Evolutionary conservation across 2,329 filamentous ascomycete species (phyloP), one percentile per base, ranked within the genome.

Genomic region (Beauveria sp.): DNA sequence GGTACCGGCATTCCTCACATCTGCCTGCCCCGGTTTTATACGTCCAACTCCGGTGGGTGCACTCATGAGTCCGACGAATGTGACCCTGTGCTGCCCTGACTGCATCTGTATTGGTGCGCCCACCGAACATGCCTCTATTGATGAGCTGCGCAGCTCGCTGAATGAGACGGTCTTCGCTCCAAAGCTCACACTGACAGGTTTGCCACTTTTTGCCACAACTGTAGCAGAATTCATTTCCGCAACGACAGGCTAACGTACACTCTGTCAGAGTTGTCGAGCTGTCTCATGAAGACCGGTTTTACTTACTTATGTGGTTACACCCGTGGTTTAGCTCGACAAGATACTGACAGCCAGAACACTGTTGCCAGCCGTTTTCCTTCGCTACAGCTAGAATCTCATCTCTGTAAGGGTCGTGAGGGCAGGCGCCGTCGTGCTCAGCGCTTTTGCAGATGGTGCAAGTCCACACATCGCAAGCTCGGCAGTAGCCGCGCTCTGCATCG

Each of bases 231-330:
- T 80, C 38, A 0, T 71, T 67, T 0, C 72, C 67, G 45, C 80
- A 83, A 6, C 56, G 71, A 52, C 79, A 83, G 0, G 75, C 80
- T 72, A 12, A 42, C 5, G 6, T 14, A 24, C 3, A 38, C 31
- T 43, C 59, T 45, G 40, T 28, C 22, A 22, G 9, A 45, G n/a
- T 38, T 22, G 18, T 38, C 14, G 0, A 43, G 26, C 6, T 14
- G 8, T 24, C 12, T 8, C 16, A 26, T 7, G 0, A n/a, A 14
- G 38, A 40, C 1, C 3, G 2, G 3, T n/a, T 5, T 4, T 3
- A 77, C 79, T 68, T 65, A 84, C 82, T 80, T 5, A 85, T 84
- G 58, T 85, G 83, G 56, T 80, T 74, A 61, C 83, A 85, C 1
- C 83, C 83, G 1, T 49, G 28, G 0, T 67, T 46, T 0, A 83